These are phyloP conservation scores for Veloboletus limbatus DNA, from an alignment of 1,284 basidiomycete genomes.

Conservation along the genomic window DNA sequence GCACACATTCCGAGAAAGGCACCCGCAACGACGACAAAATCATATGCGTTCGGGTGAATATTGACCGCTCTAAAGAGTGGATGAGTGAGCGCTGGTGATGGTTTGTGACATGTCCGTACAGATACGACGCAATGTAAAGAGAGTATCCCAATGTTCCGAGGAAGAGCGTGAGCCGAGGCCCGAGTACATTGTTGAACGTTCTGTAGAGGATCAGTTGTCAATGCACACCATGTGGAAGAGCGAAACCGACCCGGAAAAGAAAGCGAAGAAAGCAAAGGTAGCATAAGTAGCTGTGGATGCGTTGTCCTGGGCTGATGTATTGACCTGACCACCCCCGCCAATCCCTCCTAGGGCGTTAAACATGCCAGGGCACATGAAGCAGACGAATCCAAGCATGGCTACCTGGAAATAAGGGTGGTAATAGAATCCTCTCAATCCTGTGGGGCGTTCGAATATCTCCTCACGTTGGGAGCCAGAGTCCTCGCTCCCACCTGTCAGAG, in stretches of 20 bases:
- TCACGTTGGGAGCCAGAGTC: constrained; percentile 19
- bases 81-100: neutral
- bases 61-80: constrained; percentile 52
- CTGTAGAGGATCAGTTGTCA: constrained; percentile 34
- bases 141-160: constrained; percentile 70
- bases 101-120: constrained; percentile 42
- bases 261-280: constrained; percentile 58
- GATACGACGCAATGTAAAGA: constrained; percentile 71
- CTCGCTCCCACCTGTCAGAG: constrained; percentile 23
- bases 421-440: constrained; percentile 35
- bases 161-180: constrained; percentile 67
- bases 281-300: constrained; percentile 66
- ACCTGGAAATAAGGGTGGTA: constrained; percentile 38
- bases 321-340: constrained; percentile 68
- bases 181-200: constrained; percentile 74
- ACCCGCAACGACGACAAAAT: constrained; percentile 74
- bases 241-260: constrained; percentile 38
- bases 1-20: constrained; percentile 83
- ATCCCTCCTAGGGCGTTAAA: constrained; percentile 45
- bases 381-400: constrained; percentile 41
- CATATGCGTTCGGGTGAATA: constrained; percentile 56
- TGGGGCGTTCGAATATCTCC: constrained; percentile 30
- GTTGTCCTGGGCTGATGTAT: constrained; percentile 58
- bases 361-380: constrained; percentile 40
- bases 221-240: neutral